Evolutionary conservation across 306 rosid genomes (phyloP), one percentile per base, ranked within the genome.

Genomic region (Quercus alba): DNA sequence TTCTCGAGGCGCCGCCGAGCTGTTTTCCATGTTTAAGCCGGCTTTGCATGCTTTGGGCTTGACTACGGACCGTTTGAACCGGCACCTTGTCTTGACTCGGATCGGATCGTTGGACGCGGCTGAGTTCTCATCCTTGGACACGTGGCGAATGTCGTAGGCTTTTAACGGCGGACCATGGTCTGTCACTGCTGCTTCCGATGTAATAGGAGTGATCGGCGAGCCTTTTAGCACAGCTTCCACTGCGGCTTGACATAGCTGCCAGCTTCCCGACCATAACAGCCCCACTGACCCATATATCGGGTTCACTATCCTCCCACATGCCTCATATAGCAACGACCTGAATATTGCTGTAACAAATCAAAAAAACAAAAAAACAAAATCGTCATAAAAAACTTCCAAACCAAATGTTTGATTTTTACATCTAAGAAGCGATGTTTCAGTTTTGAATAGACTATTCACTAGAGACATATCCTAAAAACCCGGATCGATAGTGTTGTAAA

Each of bases 241-340:
- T 4, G 98, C 99, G 44, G 90, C 87, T 55, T 95, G 99, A 72
- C 99, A 95, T 3, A 95, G 95, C 78, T 93, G 97, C 99, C 99
- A 95, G 72, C 95, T 91, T 18, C 99, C 98, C 1, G 98, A 93
- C 99, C 99, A 95, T 72, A 95, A 77, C 87, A 95, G 68, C n/a
- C 99, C 98, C 0, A 93, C 99, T 2, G 97, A 95, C 13, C 99
- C 99, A 70, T 93, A 95, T 78, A 95, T 95, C 75, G 98, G 99
- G 84, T 95, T 95, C 67, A 95, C 91, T 66, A 95, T 95, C 85
- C 99, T 74, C 7, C 99, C 98, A 56, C 99, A 95, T 51, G 98
- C 97, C 85, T 95, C 99, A 62, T 95, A 95, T 5, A 95, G 62
- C 86, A 95, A 84, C 0, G 98, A 95, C 35, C 99, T 89, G 66